A percentile compares a stretch with the other conserved stretches of the same genome.
Conservation (phyloP, 768 basidiomycete genomes). For the Mycena metata region DNA sequence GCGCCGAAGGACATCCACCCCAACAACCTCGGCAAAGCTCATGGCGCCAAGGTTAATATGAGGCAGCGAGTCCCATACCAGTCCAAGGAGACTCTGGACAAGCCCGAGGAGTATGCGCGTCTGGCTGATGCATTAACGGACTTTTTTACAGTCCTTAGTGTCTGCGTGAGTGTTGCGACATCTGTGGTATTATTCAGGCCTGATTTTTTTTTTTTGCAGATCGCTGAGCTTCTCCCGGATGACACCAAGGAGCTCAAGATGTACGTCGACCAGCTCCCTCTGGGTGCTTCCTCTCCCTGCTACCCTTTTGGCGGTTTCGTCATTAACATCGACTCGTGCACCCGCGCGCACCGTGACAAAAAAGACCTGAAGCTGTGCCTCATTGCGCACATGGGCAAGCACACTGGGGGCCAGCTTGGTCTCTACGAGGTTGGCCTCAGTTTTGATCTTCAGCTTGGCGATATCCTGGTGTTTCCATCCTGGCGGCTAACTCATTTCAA, state of each 20-base stretch:
- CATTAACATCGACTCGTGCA: background rate
- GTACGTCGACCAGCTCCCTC: background rate
- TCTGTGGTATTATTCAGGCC: background rate
- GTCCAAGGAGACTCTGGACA: background rate
- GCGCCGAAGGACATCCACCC: constrained; percentile 13
- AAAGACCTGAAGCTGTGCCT: constrained; percentile 33
- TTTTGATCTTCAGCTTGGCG: constrained; percentile 33
- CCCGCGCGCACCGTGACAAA: constrained; percentile 7
- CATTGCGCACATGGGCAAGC: constrained; percentile 35
- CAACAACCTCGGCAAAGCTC: background rate
- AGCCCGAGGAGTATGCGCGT: background rate
- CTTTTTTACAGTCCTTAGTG: background rate
- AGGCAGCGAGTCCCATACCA: background rate
- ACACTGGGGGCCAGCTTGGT: constrained; percentile 37
- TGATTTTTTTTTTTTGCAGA: background rate
- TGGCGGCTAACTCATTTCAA: constrained; percentile 40
- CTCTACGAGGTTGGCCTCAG: constrained; percentile 39
- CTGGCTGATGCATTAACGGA: constrained; percentile 7
- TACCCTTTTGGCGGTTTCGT: constrained; percentile 16
- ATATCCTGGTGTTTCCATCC: constrained; percentile 37
- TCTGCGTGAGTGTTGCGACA: too few species aligned
- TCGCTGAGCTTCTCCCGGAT: background rate
- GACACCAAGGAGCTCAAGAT: constrained; percentile 10
- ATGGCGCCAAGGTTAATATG: background rate
- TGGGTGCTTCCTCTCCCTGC: constrained; percentile 7